Evolutionary conservation across 352 stramenopile genomes (phyloP).

Genomic region (Globisporangium orthogonon): DNA sequence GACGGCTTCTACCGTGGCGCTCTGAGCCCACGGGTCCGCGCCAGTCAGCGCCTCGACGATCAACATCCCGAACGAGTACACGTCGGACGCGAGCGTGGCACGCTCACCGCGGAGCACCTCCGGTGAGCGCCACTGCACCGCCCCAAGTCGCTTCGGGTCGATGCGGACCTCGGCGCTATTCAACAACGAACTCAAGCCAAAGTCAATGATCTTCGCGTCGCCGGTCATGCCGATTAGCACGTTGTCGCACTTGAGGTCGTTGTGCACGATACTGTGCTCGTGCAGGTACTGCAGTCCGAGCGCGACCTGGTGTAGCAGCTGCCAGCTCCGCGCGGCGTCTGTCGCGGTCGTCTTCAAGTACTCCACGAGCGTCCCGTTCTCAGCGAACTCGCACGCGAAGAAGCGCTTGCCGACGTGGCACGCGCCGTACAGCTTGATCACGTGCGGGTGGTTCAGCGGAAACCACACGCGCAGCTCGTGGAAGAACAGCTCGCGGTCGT

Average conservation of each 20-base stretch:
- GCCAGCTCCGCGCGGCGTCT: neutral
- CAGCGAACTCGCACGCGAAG: conserved; percentile 4
- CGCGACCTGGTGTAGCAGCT: neutral
- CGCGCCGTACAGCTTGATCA: conserved; percentile 6
- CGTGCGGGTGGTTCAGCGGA: conserved; percentile 3
- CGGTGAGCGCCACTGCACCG: neutral
- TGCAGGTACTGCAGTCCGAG: conserved; percentile 3
- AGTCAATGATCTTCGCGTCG: neutral
- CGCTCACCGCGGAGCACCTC: neutral
- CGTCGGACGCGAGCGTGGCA: neutral
- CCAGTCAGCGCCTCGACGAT: neutral
- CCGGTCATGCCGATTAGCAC: conserved; percentile 1
- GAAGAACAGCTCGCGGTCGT: conserved; percentile 2
- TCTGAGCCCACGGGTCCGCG: too few relatives aligned
- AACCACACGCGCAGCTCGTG: conserved; percentile 10
- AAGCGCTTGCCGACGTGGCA: conserved; percentile 1
- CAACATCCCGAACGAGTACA: neutral
- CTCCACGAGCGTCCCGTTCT: neutral
- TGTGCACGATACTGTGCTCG: conserved; percentile 3
- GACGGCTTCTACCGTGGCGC: neutral
- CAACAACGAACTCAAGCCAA: too few relatives aligned
- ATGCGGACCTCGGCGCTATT: too few relatives aligned
- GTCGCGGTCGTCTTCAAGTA: neutral
- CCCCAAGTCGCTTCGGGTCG: too few relatives aligned
- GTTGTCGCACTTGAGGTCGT: conserved; percentile 9